Conservation (phyloP, 768 basidiomycete genomes). For the Porphyrellus cyaneotinctus region DNA sequence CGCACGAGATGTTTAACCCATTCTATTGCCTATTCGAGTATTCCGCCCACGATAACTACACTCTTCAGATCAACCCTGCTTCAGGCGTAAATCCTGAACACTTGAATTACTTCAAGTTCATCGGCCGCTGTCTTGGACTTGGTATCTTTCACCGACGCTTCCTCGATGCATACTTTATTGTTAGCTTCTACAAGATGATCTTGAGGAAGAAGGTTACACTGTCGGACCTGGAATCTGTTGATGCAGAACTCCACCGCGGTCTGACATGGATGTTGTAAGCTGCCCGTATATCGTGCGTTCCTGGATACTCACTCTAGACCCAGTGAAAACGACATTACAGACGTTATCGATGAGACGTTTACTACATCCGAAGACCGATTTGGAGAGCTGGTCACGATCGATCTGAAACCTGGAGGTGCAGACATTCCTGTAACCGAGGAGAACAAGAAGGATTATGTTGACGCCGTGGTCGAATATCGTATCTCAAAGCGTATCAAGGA, state of each 20-base stretch:
- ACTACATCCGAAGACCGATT: conserved; percentile 97
- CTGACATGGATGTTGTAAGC: conserved; percentile 98
- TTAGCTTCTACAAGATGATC: conserved; percentile 99
- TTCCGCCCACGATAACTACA: conserved; percentile 99
- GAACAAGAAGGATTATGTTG: conserved; percentile 99
- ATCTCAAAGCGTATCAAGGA: conserved; percentile 97
- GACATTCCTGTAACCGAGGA: conserved; percentile 90
- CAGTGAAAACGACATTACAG: conserved; percentile 97
- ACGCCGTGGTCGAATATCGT: conserved; percentile 91
- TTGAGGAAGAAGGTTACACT: conserved; percentile 95
- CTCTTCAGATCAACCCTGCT: conserved; percentile 97
- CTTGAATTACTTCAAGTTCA: conserved; percentile 99
- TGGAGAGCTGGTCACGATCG: conserved; percentile 96
- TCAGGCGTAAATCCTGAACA: conserved; percentile 99
- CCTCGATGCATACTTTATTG: conserved; percentile 98
- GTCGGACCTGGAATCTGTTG: conserved; percentile 93
- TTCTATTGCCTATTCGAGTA: conserved; percentile 99
- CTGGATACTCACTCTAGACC: conserved; percentile 8
- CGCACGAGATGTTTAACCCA: conserved; percentile 99
- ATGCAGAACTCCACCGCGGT: conserved; percentile 90
- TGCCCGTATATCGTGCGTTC: conserved; percentile 10
- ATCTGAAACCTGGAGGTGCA: conserved; percentile 84
- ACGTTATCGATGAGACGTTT: conserved; percentile 97
- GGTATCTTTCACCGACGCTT: conserved; percentile 99
- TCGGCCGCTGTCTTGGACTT: conserved; percentile 90